Evolutionary conservation across 2,329 filamentous ascomycete genomes (phyloP).

Genomic region (Monosporascus sp.): DNA sequence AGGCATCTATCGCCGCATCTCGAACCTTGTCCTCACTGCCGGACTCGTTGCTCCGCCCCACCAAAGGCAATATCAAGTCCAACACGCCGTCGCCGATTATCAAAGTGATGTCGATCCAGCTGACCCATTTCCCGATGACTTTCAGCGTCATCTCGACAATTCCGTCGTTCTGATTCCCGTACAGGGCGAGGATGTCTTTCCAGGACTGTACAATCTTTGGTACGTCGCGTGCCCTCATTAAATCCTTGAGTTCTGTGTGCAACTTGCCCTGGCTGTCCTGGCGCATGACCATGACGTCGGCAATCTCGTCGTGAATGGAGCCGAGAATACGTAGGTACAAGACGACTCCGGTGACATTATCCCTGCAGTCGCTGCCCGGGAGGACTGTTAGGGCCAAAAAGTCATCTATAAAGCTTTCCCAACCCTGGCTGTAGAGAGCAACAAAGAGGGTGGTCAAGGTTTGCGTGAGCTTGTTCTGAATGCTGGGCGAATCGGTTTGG

Average conservation of each 20-base stretch:
- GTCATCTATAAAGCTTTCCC: constrained; percentile 88
- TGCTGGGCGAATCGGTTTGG: constrained; percentile 62
- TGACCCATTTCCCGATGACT: constrained; percentile 94
- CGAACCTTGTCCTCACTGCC: constrained; percentile 71
- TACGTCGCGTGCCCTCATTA: constrained; percentile 81
- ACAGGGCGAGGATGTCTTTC: constrained; percentile 82
- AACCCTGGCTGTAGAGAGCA: constrained; percentile 76
- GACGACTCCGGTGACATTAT: constrained; percentile 71
- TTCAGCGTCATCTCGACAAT: constrained; percentile 85
- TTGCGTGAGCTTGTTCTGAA: constrained; percentile 97
- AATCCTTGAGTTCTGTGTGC: constrained; percentile 85
- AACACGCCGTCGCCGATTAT: constrained; percentile 89
- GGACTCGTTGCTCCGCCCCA: constrained; percentile 64
- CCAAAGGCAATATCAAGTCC: constrained; percentile 75
- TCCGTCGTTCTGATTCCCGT: constrained; percentile 61
- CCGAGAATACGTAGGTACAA: constrained; percentile 85
- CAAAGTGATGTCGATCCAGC: constrained; percentile 95
- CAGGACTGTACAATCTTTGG: constrained; percentile 83
- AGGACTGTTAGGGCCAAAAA: constrained; percentile 69
- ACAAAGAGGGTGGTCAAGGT: constrained; percentile 93
- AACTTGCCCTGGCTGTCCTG: constrained; percentile 74
- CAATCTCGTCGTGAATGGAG: constrained; percentile 95
- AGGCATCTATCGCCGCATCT: constrained; percentile 86
- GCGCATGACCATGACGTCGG: constrained; percentile 79
- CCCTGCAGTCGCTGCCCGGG: constrained; percentile 51